Evolutionary conservation across 75 land plant genomes (phyloP).

Genomic region (Pinus taeda): DNA sequence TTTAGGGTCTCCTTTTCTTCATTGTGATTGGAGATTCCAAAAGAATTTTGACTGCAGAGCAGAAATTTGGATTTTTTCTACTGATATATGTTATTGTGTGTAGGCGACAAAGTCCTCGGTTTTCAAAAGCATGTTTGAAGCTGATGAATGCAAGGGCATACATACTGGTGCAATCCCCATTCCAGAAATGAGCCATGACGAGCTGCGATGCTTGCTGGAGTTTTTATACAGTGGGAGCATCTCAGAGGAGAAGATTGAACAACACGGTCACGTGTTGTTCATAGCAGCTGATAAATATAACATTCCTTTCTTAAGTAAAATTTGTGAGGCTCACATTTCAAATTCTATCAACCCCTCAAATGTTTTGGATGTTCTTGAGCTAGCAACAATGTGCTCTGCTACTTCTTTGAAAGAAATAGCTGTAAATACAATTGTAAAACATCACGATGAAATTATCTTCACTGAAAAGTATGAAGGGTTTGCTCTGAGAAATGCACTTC

Average conservation of each 20-base stretch:
- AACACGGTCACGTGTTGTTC: conserved; percentile 48
- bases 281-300: conserved; percentile 81
- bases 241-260: conserved; percentile 36
- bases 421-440: conserved; percentile 45
- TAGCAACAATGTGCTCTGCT: conserved; percentile 59
- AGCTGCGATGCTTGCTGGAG: conserved; percentile 61
- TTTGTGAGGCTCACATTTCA: conserved; percentile 53
- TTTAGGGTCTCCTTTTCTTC: no score
- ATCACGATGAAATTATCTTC: conserved; percentile 68
- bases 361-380: conserved; percentile 69
- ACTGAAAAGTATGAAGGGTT: conserved; percentile 59
- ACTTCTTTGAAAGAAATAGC: conserved; percentile 54
- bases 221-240: conserved; percentile 71
- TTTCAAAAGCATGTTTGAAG: conserved; percentile 65
- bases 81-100: neutral
- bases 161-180: conserved; percentile 45
- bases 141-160: conserved; percentile 63
- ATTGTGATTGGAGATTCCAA: no score
- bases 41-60: no score
- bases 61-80: no score
- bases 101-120: conserved; percentile 75
- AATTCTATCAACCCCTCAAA: conserved; percentile 42
- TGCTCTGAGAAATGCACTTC: conserved; percentile 72
- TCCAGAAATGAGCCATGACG: conserved; percentile 66
- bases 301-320: conserved; percentile 58